Base-by-base conservation (phyloP, 805 yeast species). In the Hanseniaspora nectarophila region DNA sequence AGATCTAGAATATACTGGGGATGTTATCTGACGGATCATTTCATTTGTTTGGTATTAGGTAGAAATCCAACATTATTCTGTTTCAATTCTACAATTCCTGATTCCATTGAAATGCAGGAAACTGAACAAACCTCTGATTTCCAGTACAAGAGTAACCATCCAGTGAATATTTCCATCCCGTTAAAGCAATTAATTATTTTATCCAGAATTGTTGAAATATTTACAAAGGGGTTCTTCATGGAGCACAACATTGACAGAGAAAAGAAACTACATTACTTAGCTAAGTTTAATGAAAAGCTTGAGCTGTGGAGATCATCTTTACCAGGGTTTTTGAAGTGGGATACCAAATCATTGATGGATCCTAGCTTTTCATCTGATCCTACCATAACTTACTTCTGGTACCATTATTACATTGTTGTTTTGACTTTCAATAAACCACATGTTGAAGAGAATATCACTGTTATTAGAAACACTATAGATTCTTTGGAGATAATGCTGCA, bases 1-100 rank as follows among this genome's bases (percentile, higher is more conserved):
- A 68, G 82, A 54, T 72, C 78, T 46, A 66, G 85, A 54, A 75
- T 80, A 10, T 77, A 76, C 60, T 80, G 85, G 85, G 85, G 85
- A 3, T 73, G 80, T 46, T 80, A 74, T 61, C 66, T 79, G 53
- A 81, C 80, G 2, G 85, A 80, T 61, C 83, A 78, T 60, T 75
- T 79, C 57, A 76, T 79, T 33, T 74, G 81, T 59, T 64, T 79
- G 34, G 66, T 78, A 46, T 63, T 78, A 44, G 85, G 85, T 3
- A 64, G 83, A 48, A 81, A 82, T 0, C 73, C 81, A 0, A 64
- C 74, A 1, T 61, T 80, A 47, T 75, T 78, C 58, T 68, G 75
- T 46, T 70, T 74, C 42, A 80, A 80, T 56, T 77, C 84, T 0
- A 73, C 82, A 0, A 76, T 80, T 13, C 78, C 79, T 0, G 82